Evolutionary conservation across 768 basidiomycete genomes (phyloP), one percentile per base, ranked within the genome.

Genomic region (Mycena belliarum): DNA sequence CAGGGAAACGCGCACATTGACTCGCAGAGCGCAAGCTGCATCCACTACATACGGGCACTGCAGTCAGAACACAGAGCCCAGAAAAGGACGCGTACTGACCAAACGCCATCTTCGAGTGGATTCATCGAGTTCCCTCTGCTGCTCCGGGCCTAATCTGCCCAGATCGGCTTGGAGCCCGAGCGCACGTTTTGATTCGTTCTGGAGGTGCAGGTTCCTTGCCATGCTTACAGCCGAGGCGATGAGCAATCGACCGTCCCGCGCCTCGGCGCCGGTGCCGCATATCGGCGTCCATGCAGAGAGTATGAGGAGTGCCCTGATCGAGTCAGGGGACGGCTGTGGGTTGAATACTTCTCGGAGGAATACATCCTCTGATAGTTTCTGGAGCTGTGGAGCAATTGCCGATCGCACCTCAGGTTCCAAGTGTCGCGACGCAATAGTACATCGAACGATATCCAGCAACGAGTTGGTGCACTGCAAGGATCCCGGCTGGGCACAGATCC

Each of bases 221-320:
- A 79, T 79, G 46, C 72, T 76, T 24, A 81, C 73, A 12, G 80
- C 80, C 16, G 77, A 68, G 10, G 71, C 75, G 35, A 75, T 70
- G 35, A 75, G 63, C 42, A 79, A 53, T 42, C 77, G 73, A 25
- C 71, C 76, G 28, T 80, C 80, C 6, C 73, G 72, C 14, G 52
- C 38, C 66, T 69, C 52, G 8, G 64, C 60, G 35, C 70, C 52
- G 38, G 69, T 51, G 28, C 73, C 70, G 25, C 70, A 73, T 29
- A 79, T 66, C 7, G 80, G 77, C 11, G 74, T 69, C 79, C 79
- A 80, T 24, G 79, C 49, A 2, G 80, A 74, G 20, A 80, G 69
- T 8, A 82, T 66, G 46, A 78, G 69, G 43, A 76, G 68, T 2
- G 79, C 72, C 33, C 72, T 72, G 20, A 81, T 75, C 18, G 72